phyloP scores from a whole-genome alignment of 108 stramenopile species.

The Cyclotella sp. region DNA sequence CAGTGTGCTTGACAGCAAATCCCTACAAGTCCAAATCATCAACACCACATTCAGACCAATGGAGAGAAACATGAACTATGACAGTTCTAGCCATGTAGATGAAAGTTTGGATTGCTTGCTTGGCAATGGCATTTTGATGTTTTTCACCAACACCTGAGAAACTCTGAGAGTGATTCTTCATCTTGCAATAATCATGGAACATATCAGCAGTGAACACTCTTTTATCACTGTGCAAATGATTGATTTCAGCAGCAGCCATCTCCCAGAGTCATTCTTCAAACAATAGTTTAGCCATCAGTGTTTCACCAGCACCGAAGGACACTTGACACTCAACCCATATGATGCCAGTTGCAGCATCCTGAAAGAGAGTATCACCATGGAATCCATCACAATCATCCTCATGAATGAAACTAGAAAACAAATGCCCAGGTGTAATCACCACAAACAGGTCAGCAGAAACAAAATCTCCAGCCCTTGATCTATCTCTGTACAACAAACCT shows the following conservation, averaged over 20 bases:
- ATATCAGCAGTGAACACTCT: constrained; percentile 26
- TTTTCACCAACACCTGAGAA: constrained; percentile 11
- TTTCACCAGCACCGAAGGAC: constrained; percentile 35
- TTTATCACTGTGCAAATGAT: constrained; percentile 18
- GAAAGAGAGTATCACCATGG: no score
- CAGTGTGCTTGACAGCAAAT: constrained; percentile 55
- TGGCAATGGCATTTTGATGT: neutral
- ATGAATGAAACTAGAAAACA: no score
- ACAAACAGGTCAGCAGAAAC: no score
- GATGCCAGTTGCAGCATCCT: constrained; percentile 34
- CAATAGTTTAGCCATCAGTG: constrained; percentile 29
- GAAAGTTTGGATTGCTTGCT: neutral
- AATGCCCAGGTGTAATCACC: no score
- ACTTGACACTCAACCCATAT: constrained; percentile 30
- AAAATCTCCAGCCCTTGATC: no score
- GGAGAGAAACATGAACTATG: constrained; percentile 45
- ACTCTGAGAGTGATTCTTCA: constrained; percentile 15
- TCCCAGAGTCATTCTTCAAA: constrained; percentile 38
- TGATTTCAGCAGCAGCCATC: no score
- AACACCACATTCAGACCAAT: constrained; percentile 31
- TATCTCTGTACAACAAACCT: no score
- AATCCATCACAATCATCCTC: no score
- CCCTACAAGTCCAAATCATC: constrained; percentile 47
- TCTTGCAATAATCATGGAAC: constrained; percentile 7
- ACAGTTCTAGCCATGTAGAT: constrained; percentile 36